Percentiles rank a stretch among this genome's conserved stretches.
Conservation (phyloP, 352 stramenopile genomes). For the Pythium rishiriense region DNA sequence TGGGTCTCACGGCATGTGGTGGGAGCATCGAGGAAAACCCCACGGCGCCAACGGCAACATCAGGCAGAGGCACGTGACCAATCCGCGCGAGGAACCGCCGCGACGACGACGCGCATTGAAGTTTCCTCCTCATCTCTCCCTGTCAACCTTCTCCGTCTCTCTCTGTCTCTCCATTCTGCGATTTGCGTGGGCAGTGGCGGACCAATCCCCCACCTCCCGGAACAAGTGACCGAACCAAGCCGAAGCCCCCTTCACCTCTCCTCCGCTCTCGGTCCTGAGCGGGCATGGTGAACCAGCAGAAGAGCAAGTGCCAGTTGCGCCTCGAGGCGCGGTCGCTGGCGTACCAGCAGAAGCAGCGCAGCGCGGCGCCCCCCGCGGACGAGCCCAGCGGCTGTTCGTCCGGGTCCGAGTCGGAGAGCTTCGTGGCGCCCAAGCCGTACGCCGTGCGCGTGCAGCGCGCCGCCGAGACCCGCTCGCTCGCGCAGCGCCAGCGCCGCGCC, state of each 20-base stretch:
- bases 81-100: conserved; percentile 15
- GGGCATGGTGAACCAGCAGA: conserved; percentile 49
- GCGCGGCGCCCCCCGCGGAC: neutral
- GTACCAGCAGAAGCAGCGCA: conserved; percentile 29
- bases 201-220: neutral
- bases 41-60: conserved; percentile 27
- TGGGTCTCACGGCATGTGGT: too few species aligned
- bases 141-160: neutral
- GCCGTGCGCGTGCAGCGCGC: conserved; percentile 44
- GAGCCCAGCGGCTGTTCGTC: conserved; percentile 1
- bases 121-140: conserved; percentile 1
- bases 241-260: neutral
- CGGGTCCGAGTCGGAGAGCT: neutral
- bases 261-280: neutral
- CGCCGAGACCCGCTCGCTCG: conserved; percentile 42
- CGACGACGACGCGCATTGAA: neutral
- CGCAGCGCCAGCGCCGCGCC: conserved; percentile 41
- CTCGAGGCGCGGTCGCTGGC: conserved; percentile 56
- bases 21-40: neutral
- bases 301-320: conserved; percentile 72
- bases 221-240: neutral
- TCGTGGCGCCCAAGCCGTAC: conserved; percentile 26
- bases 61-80: conserved; percentile 20
- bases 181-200: neutral
- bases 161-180: conserved; percentile 2